Evolutionary conservation across 768 basidiomycete genomes (phyloP).

Genomic region (Mycena venus): DNA sequence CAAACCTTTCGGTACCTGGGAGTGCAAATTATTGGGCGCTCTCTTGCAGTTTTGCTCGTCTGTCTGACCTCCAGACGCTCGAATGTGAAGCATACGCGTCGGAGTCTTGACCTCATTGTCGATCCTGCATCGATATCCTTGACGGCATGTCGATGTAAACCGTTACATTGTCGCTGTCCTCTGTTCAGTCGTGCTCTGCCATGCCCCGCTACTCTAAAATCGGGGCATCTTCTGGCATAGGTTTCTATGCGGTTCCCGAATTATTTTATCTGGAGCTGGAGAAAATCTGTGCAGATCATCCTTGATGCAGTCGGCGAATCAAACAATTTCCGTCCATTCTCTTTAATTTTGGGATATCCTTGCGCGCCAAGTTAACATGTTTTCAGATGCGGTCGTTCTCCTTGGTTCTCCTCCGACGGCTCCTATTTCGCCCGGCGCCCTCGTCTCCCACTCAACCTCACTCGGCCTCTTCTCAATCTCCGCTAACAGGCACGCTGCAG

Average conservation of each 20-base stretch:
- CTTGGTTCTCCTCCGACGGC: conserved; percentile 81
- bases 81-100: neutral
- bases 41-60: neutral
- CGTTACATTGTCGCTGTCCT: neutral
- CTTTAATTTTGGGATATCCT: neutral
- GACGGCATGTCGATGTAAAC: neutral
- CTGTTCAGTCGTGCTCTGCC: too few relatives aligned
- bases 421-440: conserved; percentile 77
- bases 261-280: neutral
- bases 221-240: neutral
- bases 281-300: neutral
- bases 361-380: neutral
- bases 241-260: neutral
- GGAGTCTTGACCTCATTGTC: neutral
- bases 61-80: neutral
- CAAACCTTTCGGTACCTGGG: neutral
- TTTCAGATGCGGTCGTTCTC: conserved; percentile 90
- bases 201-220: too few relatives aligned
- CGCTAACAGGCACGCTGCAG: conserved; percentile 24
- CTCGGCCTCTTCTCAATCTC: conserved; percentile 28
- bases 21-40: neutral
- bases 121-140: neutral
- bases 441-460: conserved; percentile 32
- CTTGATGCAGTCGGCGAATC: neutral
- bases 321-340: neutral